Conservation (phyloP, 192 early-diverging fungal genomes). For the Coemansia sp. region DNA sequence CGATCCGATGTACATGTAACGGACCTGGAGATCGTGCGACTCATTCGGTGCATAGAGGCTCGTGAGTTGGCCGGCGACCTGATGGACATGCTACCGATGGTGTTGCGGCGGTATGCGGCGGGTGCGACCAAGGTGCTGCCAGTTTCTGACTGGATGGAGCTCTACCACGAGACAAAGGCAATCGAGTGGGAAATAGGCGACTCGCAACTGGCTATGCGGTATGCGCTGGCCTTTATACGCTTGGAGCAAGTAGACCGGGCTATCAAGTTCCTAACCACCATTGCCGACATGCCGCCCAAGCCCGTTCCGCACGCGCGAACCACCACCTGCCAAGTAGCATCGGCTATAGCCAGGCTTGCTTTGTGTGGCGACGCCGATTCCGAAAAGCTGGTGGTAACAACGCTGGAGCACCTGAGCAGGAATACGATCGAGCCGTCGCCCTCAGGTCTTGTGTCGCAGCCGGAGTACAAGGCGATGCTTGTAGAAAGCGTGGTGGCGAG, state of each 20-base stretch:
- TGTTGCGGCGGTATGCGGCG: conserved; percentile 13
- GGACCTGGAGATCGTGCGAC: conserved; percentile 24
- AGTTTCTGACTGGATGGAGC: neutral
- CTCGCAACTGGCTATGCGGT: conserved; percentile 19
- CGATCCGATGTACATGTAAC: conserved; percentile 1
- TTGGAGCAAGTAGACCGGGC: conserved; percentile 3
- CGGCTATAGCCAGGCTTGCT: neutral
- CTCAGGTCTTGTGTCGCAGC: neutral
- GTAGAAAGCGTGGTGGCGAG: neutral
- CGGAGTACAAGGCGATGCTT: neutral
- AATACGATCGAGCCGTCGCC: conserved; percentile 12
- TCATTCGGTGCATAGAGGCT: conserved; percentile 23
- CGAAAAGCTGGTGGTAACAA: neutral
- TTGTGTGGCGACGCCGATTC: neutral
- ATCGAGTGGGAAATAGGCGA: conserved; percentile 1
- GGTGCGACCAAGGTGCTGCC: neutral
- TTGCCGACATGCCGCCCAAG: conserved; percentile 30
- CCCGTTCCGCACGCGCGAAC: neutral
- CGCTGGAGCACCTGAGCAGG: conserved; percentile 1
- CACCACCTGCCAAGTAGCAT: conserved; percentile 6
- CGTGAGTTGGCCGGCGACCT: conserved; percentile 15
- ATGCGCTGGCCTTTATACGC: conserved; percentile 27
- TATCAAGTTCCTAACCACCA: conserved; percentile 11
- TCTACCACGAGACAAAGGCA: conserved; percentile 12
- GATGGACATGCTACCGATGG: conserved; percentile 28